Percentiles rank a stretch among this genome's conserved stretches.
These are phyloP conservation scores for Tetrahymena elliotti DNA, from an alignment of 73 alveolate species.

Conservation along the genomic window DNA sequence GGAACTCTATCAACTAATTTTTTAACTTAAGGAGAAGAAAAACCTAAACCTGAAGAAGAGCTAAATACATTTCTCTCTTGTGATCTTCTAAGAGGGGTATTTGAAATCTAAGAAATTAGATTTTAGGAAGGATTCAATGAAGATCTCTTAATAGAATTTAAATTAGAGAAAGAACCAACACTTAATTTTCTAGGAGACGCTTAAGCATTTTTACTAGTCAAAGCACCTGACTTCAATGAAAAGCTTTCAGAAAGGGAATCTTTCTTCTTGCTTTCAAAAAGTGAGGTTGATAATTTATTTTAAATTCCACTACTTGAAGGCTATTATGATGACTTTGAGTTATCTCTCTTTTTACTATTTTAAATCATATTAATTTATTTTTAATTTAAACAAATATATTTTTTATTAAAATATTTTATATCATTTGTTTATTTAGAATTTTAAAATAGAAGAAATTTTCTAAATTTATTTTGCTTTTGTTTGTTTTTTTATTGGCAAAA, in stretches of 20 bases:
- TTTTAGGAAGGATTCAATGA: neutral
- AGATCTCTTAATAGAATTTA: neutral
- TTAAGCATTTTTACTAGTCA: neutral
- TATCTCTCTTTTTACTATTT: neutral
- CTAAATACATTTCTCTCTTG: neutral
- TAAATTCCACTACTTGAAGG: neutral
- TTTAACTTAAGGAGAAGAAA: neutral
- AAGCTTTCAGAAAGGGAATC: neutral
- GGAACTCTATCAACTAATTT: neutral
- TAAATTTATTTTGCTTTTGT: too few species aligned
- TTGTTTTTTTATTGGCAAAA: too few species aligned
- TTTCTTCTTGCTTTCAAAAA: neutral
- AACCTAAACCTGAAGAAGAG: neutral
- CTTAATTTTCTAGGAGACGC: neutral
- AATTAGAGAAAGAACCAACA: neutral
- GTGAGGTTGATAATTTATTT: neutral
- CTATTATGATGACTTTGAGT: neutral
- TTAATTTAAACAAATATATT: neutral
- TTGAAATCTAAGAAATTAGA: neutral
- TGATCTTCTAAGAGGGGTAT: neutral
- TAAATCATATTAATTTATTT: neutral
- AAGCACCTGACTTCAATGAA: neutral
- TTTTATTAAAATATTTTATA: neutral
- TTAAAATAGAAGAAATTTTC: too few species aligned
- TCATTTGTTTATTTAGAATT: too few species aligned